Percentiles rank a stretch among this genome's conserved stretches.
These are phyloP conservation scores for Aureobasidium musti DNA, from an alignment of 2,329 filamentous ascomycete genomes.

Conservation along the genomic window DNA sequence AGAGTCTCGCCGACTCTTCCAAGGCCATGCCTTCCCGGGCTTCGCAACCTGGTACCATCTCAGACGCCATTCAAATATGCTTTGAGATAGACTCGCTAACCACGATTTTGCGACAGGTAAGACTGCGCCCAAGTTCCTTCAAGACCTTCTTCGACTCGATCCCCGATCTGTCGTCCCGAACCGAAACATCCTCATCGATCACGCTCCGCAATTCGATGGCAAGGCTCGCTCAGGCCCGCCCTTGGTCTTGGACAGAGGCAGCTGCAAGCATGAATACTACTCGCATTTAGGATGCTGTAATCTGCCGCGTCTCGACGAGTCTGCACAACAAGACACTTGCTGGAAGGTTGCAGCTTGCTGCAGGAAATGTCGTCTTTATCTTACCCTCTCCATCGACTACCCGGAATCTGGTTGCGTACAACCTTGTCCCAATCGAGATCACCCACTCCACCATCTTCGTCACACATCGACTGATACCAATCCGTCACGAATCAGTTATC, in stretches of 20 bases:
- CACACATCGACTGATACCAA: not conserved
- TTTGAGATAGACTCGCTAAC: constrained; percentile 4
- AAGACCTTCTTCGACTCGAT: constrained; percentile 57
- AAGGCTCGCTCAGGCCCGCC: constrained; percentile 38
- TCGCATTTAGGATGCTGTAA: constrained; percentile 59
- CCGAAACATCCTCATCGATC: constrained; percentile 55
- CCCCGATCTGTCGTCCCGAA: constrained; percentile 42
- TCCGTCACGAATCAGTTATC: constrained; percentile 42
- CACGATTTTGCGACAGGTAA: constrained; percentile 47
- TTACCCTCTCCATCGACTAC: constrained; percentile 60
- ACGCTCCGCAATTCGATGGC: constrained; percentile 56
- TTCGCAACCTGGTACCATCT: constrained; percentile 29
- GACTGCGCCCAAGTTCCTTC: constrained; percentile 53
- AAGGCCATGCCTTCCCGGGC: constrained; percentile 29
- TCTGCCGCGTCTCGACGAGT: constrained; percentile 48
- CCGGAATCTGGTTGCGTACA: constrained; percentile 40
- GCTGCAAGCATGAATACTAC: constrained; percentile 62
- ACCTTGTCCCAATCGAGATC: constrained; percentile 52
- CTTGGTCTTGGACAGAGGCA: constrained; percentile 42
- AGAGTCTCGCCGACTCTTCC: not conserved
- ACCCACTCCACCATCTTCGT: constrained; percentile 63
- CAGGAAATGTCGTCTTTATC: constrained; percentile 61
- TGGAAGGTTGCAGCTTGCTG: constrained; percentile 65
- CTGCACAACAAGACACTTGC: constrained; percentile 44
- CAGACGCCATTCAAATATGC: constrained; percentile 33